Conservation (phyloP, 495 filamentous ascomycete species). For the Xylaria castorea region DNA sequence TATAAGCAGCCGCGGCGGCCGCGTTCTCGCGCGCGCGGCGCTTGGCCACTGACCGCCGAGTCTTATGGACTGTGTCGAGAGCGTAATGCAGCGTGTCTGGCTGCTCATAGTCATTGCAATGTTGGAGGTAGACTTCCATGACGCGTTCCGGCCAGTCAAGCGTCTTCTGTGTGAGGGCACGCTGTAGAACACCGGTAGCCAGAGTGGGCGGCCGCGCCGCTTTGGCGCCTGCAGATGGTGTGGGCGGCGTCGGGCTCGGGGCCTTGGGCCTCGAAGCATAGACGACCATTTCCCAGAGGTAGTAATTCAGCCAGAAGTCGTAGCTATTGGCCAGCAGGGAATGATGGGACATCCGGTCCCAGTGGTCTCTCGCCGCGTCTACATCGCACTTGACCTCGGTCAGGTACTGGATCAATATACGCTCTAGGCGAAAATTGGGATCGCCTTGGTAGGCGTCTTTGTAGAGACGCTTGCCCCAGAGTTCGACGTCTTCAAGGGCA, state of each 20-base stretch:
- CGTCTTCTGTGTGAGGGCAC: constrained; percentile 69
- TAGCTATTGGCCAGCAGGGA: constrained; percentile 73
- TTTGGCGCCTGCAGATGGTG: constrained; percentile 39
- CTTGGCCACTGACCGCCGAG: constrained; percentile 65
- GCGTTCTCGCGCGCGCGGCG: constrained; percentile 71
- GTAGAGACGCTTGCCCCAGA: constrained; percentile 77
- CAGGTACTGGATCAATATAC: constrained; percentile 89
- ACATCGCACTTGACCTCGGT: constrained; percentile 73
- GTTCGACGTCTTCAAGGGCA: constrained; percentile 80
- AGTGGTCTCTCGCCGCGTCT: constrained; percentile 70
- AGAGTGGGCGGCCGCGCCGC: constrained; percentile 57
- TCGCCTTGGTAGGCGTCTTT: constrained; percentile 80
- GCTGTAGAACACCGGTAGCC: constrained; percentile 75
- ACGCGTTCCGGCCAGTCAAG: constrained; percentile 95
- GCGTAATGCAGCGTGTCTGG: constrained; percentile 74
- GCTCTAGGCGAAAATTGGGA: constrained; percentile 83
- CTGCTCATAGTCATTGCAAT: constrained; percentile 86
- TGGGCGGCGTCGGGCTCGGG: constrained; percentile 54
- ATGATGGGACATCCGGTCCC: constrained; percentile 67
- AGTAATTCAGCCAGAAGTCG: constrained; percentile 93
- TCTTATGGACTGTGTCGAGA: constrained; percentile 70
- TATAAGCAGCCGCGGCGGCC: constrained; percentile 58
- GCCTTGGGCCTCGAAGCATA: constrained; percentile 50
- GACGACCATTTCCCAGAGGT: constrained; percentile 83
- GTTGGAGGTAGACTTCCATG: constrained; percentile 78